Evolutionary conservation across 331 rosid genomes (phyloP).

Genomic region (Pyracantha coccinea): DNA sequence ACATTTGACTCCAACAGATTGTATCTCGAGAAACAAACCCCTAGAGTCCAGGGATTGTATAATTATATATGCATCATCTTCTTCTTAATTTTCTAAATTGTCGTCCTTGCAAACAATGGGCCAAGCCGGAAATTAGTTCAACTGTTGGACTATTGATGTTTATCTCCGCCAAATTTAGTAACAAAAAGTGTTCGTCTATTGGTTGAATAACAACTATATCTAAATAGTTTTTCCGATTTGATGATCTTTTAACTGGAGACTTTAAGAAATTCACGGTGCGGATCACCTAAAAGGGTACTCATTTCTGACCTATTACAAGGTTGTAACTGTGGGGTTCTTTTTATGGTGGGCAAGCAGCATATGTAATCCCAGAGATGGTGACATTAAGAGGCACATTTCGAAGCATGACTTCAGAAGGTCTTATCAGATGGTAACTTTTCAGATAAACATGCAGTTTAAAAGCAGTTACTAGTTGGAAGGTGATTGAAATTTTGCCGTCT

Average conservation of each 20-base stretch:
- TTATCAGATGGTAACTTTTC: background rate
- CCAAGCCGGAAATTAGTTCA: too few species aligned
- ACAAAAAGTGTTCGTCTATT: too few species aligned
- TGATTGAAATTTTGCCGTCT: too few species aligned
- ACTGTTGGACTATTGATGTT: too few species aligned
- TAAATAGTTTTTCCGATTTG: too few species aligned
- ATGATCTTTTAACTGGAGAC: too few species aligned
- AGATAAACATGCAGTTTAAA: too few species aligned
- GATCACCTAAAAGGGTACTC: background rate
- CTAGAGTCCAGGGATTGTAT: slow-evolving; percentile 34
- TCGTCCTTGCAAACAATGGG: too few species aligned
- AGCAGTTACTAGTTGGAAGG: too few species aligned
- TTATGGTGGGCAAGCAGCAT: slow-evolving; percentile 30
- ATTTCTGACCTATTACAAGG: slow-evolving; percentile 10
- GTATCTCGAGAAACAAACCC: slow-evolving; percentile 52
- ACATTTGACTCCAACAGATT: slow-evolving; percentile 41
- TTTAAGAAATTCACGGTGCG: too few species aligned
- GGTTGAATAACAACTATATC: too few species aligned
- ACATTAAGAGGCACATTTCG: slow-evolving; percentile 44
- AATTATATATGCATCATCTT: background rate
- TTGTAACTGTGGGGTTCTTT: slow-evolving; percentile 31
- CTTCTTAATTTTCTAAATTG: background rate
- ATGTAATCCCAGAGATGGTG: slow-evolving; percentile 31
- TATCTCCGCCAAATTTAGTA: too few species aligned
- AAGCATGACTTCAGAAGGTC: slow-evolving; percentile 36